A percentile compares a stretch with the other conserved stretches of the same genome.
These are phyloP conservation scores for Sicyos baderoa DNA, from an alignment of 306 rosid species.

Conservation along the genomic window DNA sequence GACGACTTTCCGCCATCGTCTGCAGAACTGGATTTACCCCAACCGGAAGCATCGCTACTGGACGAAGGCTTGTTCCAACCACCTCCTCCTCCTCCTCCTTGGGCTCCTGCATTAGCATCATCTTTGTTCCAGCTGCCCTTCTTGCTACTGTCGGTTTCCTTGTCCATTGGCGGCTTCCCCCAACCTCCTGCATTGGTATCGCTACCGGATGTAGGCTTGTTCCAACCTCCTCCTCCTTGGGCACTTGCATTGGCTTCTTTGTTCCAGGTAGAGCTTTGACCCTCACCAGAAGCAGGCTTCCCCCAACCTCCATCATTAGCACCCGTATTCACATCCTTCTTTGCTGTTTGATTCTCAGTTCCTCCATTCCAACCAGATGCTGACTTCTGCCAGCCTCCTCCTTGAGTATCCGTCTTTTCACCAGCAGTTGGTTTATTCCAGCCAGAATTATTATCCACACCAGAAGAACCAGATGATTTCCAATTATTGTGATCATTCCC, in stretches of 20 bases:
- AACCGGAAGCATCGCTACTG: neutral
- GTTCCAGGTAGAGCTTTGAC: constrained; percentile 22
- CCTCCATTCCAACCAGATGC: constrained; percentile 7
- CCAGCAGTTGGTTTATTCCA: neutral
- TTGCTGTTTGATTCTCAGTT: constrained; percentile 9
- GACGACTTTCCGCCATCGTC: neutral
- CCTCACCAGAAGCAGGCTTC: constrained; percentile 17
- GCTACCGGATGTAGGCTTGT: constrained; percentile 1
- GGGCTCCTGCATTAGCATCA: no score
- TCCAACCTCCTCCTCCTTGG: constrained; percentile 14
- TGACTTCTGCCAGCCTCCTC: constrained; percentile 27
- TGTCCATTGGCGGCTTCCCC: neutral
- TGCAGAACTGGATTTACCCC: constrained; percentile 14
- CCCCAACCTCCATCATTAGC: constrained; percentile 23
- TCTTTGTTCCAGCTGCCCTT: neutral
- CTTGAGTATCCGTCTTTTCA: neutral
- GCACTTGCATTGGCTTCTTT: constrained; percentile 1
- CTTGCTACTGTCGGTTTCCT: neutral
- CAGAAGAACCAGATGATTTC: constrained; percentile 28
- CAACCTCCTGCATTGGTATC: no score
- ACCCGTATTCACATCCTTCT: neutral
- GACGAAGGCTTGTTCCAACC: constrained; percentile 11
- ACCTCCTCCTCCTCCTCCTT: neutral
- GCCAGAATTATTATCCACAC: constrained; percentile 7
- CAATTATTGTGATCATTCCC: constrained; percentile 22